phyloP scores from a whole-genome alignment of 2,329 filamentous ascomycete genomes.

The Beauveria asiatica region DNA sequence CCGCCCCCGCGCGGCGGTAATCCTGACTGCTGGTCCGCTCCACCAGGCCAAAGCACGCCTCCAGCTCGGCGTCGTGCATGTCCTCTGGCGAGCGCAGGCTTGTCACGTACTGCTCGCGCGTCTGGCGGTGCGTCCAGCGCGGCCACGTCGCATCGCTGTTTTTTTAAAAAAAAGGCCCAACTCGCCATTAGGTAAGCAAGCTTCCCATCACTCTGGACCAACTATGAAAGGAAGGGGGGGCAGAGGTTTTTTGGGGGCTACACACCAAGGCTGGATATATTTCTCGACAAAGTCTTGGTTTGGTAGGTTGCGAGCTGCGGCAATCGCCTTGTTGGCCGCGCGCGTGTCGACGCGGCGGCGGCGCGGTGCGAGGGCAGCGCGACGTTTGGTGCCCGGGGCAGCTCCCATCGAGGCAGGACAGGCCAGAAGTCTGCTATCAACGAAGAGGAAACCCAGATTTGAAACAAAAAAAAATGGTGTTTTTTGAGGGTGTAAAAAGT shows the following conservation, averaged over 20 bases:
- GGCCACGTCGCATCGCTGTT: slow-evolving; percentile 18
- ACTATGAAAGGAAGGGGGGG: too few species aligned
- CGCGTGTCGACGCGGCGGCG: not conserved
- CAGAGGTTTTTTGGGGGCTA: too few species aligned
- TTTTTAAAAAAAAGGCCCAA: too few species aligned
- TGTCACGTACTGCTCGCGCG: slow-evolving; percentile 32
- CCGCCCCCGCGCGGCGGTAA: slow-evolving; percentile 60
- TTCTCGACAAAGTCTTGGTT: slow-evolving; percentile 40
- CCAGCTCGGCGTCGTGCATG: slow-evolving; percentile 37
- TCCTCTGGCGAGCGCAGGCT: slow-evolving; percentile 30
- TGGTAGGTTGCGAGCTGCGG: slow-evolving; percentile 37
- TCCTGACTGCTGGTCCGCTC: slow-evolving; percentile 54
- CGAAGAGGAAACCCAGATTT: too few species aligned
- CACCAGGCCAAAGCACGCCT: slow-evolving; percentile 48
- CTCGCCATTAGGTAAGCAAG: too few species aligned
- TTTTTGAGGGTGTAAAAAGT: not conserved
- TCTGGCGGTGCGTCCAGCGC: slow-evolving; percentile 44
- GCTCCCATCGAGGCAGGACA: not conserved
- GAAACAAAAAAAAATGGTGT: not conserved
- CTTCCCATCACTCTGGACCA: too few species aligned
- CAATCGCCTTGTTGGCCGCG: slow-evolving; percentile 29
- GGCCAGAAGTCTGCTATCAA: too few species aligned
- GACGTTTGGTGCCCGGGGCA: not conserved
- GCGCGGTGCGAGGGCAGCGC: not conserved
- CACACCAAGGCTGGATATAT: slow-evolving; percentile 39